A percentile compares a stretch with the other conserved stretches of the same genome.
Conservation (phyloP, 805 yeast genomes). For the Hanseniaspora vineae region DNA sequence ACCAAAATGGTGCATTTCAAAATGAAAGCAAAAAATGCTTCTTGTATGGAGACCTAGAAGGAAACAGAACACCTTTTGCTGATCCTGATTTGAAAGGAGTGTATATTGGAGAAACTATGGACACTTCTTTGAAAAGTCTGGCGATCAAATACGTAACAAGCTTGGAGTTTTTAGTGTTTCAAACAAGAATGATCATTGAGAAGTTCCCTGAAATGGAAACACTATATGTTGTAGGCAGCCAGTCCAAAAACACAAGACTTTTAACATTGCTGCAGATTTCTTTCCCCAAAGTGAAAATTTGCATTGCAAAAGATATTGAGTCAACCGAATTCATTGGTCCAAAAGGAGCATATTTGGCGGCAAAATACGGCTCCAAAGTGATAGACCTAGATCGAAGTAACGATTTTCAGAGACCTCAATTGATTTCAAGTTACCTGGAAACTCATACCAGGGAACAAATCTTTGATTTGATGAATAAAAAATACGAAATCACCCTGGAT, state of each 20-base stretch:
- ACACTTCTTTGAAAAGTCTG: slow-evolving; percentile 22
- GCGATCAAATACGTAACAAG: slow-evolving; percentile 32
- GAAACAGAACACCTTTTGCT: slow-evolving; percentile 45
- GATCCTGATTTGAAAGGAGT: slow-evolving; percentile 37
- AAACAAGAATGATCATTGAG: slow-evolving; percentile 30
- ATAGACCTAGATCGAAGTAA: background rate
- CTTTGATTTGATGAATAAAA: slow-evolving; percentile 10
- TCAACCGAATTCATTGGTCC: slow-evolving; percentile 12
- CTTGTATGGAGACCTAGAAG: slow-evolving; percentile 43
- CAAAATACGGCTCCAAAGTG: slow-evolving; percentile 5
- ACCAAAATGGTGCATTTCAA: slow-evolving; percentile 13
- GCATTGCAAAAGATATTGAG: slow-evolving; percentile 7
- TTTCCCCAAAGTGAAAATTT: slow-evolving; percentile 7
- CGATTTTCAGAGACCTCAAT: background rate
- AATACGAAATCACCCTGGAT: slow-evolving; percentile 18
- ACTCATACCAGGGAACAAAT: background rate
- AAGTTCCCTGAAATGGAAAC: slow-evolving; percentile 20
- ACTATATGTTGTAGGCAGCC: slow-evolving; percentile 40
- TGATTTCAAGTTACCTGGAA: too few relatives aligned
- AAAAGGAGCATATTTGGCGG: slow-evolving; percentile 13
- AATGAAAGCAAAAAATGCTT: slow-evolving; percentile 25
- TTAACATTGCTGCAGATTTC: slow-evolving; percentile 21
- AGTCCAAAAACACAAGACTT: slow-evolving; percentile 34
- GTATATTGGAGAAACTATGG: slow-evolving; percentile 34
- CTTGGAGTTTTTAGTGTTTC: slow-evolving; percentile 40